phyloP scores from a whole-genome alignment of 2,329 filamentous ascomycete species.

The Thielaviopsis populi region DNA sequence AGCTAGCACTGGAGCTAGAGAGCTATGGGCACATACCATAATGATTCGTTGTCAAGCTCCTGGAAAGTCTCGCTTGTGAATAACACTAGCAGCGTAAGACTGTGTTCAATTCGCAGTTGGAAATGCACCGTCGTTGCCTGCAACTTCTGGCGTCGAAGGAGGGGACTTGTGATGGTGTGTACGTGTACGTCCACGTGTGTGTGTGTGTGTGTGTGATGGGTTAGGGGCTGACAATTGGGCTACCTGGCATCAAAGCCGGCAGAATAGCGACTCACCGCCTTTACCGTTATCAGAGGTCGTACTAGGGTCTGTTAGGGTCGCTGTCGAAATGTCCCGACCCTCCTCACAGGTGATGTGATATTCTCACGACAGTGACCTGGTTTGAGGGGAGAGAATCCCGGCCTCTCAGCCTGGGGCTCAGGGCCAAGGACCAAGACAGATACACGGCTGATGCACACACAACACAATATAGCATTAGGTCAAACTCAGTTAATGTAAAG shows the following conservation, averaged over 20 bases:
- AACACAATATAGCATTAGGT: background rate
- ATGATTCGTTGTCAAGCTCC: background rate
- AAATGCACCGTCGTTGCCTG: background rate
- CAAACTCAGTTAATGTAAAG: background rate
- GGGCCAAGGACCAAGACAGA: too few species aligned
- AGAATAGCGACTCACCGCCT: constrained; percentile 14
- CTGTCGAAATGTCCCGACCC: too few species aligned
- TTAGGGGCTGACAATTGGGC: background rate
- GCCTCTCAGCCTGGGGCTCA: too few species aligned
- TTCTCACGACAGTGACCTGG: too few species aligned
- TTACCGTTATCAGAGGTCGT: background rate
- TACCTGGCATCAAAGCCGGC: constrained; percentile 10
- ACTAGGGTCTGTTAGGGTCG: background rate
- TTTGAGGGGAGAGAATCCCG: too few species aligned
- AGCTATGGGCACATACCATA: background rate
- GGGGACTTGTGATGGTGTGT: background rate
- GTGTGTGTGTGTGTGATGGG: background rate
- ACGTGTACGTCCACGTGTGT: background rate
- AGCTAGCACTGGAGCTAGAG: background rate
- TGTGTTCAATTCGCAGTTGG: background rate
- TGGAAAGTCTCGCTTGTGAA: background rate
- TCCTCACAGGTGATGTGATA: too few species aligned
- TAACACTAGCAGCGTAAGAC: background rate
- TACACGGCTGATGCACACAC: too few species aligned
- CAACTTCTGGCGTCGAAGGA: background rate